Base-by-base conservation (phyloP, 257 asterid genomes). In the Verbena officinalis region DNA sequence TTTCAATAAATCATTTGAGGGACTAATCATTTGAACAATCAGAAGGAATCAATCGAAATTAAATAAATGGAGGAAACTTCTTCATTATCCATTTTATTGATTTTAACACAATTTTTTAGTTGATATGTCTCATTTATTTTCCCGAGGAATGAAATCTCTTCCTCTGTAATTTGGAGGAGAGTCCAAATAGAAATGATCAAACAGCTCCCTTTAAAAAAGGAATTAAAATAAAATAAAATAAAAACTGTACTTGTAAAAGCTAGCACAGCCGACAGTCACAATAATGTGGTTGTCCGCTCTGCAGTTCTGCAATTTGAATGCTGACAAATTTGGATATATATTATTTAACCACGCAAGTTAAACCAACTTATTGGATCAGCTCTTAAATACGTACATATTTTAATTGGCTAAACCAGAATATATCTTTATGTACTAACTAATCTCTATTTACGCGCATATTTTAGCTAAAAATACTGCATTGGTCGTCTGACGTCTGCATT, bases 221-320 rank as follows among this genome's bases (percentile, higher is more conserved):
- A 50, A 69, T 62, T 65, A 52, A 24, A 54, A 17, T 51, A 67
- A 63, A 24, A 54, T 12, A 16, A 56, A 30, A 19, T 56, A 30
- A 55, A 55, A 22, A 59, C 5, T 40, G 45, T 73, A 64, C 64
- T 40, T 58, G 67, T 62, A 55, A 45, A 74, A 65, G n/a, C n/a
- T n/a, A n/a, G 62, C 78, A 44, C 71, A 70, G 82, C 84, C 87
- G 80, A 81, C 87, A 78, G 62, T 71, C 59, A 52, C 84, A 78
- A 81, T 78, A 75, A 81, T 78, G 75, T 44, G 68, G 77, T 70
- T 74, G 79, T 70, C 85, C 50, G 57, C 62, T 63, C 69, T 60
- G 73, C 73, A 40, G 33, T 74, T 66, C 67, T 61, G 74, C 62
- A 69, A 58, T 58, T 52, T 43, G 76, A 67, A 75, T 75, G 60